Evolutionary conservation across 2,329 filamentous ascomycete genomes (phyloP).

Genomic region (Talaromyces sp.): DNA sequence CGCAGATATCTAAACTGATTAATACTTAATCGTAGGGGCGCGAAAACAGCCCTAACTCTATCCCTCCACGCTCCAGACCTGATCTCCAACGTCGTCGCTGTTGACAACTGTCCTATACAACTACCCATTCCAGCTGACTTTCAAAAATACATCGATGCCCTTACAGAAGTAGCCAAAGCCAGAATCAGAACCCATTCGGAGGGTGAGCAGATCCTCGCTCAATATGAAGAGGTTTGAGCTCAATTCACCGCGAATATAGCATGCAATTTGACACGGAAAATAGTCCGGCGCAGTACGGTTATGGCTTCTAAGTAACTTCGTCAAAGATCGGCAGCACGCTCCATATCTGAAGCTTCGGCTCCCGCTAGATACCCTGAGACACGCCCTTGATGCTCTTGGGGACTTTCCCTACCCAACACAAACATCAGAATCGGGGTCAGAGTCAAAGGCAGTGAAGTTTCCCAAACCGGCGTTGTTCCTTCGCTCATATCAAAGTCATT

Average conservation of each 20-base stretch:
- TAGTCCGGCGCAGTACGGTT: not conserved
- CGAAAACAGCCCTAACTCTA: not conserved
- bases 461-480: not conserved
- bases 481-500: not conserved
- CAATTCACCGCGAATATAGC: not conserved
- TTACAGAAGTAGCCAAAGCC: not conserved
- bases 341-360: not conserved
- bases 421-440: not conserved
- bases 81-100: not conserved
- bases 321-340: not conserved
- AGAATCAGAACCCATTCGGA: not conserved
- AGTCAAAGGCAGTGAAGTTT: not conserved
- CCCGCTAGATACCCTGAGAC: not conserved
- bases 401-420: not conserved
- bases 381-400: not conserved
- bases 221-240: not conserved
- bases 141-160: not conserved
- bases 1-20: not conserved
- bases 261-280: not conserved
- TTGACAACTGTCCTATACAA: not conserved
- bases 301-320: slow-evolving; percentile 3
- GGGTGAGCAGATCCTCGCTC: not conserved
- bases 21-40: not conserved
- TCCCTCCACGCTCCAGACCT: not conserved
- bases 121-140: not conserved